Base-by-base conservation (phyloP, 2,329 filamentous ascomycete genomes). In the Epicoccum sorghinum region DNA sequence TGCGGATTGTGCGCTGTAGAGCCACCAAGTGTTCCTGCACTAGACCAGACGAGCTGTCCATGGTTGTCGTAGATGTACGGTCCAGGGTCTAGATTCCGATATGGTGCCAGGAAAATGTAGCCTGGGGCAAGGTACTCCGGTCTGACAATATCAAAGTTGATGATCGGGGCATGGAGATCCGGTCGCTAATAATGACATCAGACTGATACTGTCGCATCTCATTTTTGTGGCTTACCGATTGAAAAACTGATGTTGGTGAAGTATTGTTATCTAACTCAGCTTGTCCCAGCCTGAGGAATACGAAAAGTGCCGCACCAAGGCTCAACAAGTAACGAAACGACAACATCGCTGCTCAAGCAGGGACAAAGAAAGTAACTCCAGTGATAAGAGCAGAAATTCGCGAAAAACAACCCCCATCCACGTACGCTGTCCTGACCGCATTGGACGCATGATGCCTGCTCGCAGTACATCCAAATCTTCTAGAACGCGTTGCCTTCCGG, bases 111-210 rank as follows among this genome's bases (percentile, higher is more conserved):
- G 24, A 54, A 54, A 40, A 54, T 48, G 30, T 54, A 46, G 13
- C 52, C 52, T 44, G 46, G 52, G 37, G 46, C 40, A 12, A 49
- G 36, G 37, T 41, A 24, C 18, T 55, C 52, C 23, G 52, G 52
- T 41, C 30, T 50, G 14, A 55, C 40, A 13, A 46, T 50, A 24
- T 55, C 52, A 22, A 55, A 50, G n/a, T 32, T 49, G 41, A 46
- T 50, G 8, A 55, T 50, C 18, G 52, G 52, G 49, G 51, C 45
- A 29, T 50, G 52, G 14, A 55, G 46, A 38, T 50, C 52, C 41
- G 52, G 52, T 50, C 46, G 41, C 52, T 55, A 38, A n/a, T 18
- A 18, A 33, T 41, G 36, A 46, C 41, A 42, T 49, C 41, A 55
- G 51, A 44, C 39, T 10, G 10, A 7, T 5, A 38, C 30, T 50